Evolutionary conservation across 495 filamentous ascomycete genomes (phyloP).

Genomic region (Penicillium salamii): DNA sequence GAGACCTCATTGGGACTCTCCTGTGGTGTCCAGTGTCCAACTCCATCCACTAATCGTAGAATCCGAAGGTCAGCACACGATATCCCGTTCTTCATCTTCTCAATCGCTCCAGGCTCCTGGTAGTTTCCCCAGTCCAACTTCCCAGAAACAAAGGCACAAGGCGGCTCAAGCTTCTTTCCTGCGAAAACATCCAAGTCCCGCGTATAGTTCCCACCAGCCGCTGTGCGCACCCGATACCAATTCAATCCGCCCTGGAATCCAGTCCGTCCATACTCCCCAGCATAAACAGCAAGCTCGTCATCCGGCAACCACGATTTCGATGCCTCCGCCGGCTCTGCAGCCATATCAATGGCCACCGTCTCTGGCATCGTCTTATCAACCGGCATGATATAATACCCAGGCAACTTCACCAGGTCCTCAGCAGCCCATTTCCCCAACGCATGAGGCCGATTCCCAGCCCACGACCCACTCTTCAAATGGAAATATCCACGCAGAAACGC

Average conservation of each 20-base stretch:
- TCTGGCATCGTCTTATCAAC: constrained; percentile 55
- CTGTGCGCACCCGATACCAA: constrained; percentile 63
- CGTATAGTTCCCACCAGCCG: constrained; percentile 34
- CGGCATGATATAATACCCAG: constrained; percentile 69
- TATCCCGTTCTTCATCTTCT: constrained; percentile 46
- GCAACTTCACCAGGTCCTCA: constrained; percentile 53
- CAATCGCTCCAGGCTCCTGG: constrained; percentile 61
- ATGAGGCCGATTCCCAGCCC: constrained; percentile 51
- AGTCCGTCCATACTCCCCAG: constrained; percentile 58
- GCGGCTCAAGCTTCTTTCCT: constrained; percentile 61
- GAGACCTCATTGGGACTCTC: constrained; percentile 57
- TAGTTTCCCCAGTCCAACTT: constrained; percentile 65
- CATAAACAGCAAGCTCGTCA: constrained; percentile 58
- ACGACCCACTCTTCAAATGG: constrained; percentile 64
- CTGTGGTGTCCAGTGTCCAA: constrained; percentile 68
- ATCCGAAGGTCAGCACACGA: constrained; percentile 52
- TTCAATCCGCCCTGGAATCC: constrained; percentile 69
- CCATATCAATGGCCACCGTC: constrained; percentile 52
- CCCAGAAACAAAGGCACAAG: constrained; percentile 57
- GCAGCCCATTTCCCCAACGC: constrained; percentile 55
- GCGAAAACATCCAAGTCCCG: constrained; percentile 58
- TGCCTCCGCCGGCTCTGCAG: constrained; percentile 36
- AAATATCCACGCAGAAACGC: constrained; percentile 65
- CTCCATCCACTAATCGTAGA: constrained; percentile 51
- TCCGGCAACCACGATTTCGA: constrained; percentile 51